Conservation (phyloP, 208 protist species). For the Wallacemonas sp. region DNA sequence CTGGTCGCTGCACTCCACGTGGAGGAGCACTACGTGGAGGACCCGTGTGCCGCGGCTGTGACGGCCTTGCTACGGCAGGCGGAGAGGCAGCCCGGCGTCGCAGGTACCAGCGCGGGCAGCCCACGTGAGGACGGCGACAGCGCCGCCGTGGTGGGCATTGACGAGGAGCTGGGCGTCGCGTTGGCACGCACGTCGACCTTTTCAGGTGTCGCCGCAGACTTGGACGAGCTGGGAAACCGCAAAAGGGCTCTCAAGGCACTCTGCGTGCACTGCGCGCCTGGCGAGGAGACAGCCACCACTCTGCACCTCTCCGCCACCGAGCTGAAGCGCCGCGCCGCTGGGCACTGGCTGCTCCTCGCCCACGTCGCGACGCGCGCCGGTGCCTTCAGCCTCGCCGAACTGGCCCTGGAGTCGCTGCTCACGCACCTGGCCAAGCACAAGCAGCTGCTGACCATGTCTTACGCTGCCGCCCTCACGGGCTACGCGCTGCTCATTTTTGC, state of each 20-base stretch:
- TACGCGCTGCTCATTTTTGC: slow-evolving; percentile 21
- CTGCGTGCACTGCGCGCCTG: slow-evolving; percentile 42
- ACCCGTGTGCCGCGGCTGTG: slow-evolving; percentile 30
- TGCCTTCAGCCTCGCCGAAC: slow-evolving; percentile 42
- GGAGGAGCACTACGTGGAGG: slow-evolving; percentile 37
- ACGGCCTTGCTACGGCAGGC: slow-evolving; percentile 40
- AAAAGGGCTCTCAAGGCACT: slow-evolving; percentile 49
- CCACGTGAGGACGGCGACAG: background rate
- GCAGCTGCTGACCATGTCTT: slow-evolving; percentile 29
- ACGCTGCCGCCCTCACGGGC: slow-evolving; percentile 59
- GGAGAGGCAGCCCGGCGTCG: slow-evolving; percentile 8
- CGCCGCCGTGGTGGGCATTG: slow-evolving; percentile 18
- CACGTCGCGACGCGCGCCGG: slow-evolving; percentile 44
- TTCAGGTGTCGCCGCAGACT: background rate
- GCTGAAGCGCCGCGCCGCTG: slow-evolving; percentile 39
- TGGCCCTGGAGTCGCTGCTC: slow-evolving; percentile 49
- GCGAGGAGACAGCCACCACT: slow-evolving; percentile 32
- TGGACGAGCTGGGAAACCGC: slow-evolving; percentile 9
- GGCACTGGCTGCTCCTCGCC: slow-evolving; percentile 66
- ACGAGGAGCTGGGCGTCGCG: slow-evolving; percentile 44
- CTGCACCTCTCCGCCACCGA: slow-evolving; percentile 25
- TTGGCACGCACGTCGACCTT: slow-evolving; percentile 26
- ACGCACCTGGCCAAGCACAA: slow-evolving; percentile 29
- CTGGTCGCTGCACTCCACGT: slow-evolving; percentile 34
- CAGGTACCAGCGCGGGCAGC: background rate